These are phyloP conservation scores for Blastomyces parvus DNA, from an alignment of 2,329 filamentous ascomycete genomes.

Conservation along the genomic window DNA sequence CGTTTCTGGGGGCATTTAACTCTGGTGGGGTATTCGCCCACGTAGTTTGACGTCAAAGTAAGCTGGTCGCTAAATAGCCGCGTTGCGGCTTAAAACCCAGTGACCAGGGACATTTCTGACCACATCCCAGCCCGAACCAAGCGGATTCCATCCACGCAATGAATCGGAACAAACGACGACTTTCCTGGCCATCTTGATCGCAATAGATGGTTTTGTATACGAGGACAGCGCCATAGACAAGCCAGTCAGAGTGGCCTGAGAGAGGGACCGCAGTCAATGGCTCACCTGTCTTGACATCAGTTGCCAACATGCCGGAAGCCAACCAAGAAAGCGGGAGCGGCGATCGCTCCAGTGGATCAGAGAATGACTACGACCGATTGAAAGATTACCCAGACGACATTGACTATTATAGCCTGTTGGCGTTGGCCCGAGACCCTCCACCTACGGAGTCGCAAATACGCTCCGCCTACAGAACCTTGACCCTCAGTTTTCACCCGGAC, in stretches of 20 bases:
- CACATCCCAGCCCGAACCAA: not conserved
- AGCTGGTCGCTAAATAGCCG: too few relatives aligned
- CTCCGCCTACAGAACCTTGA: slow-evolving; percentile 36
- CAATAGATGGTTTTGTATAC: not conserved
- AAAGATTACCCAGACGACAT: slow-evolving; percentile 13
- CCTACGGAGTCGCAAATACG: slow-evolving; percentile 35
- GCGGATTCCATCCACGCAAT: not conserved
- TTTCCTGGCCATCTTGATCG: not conserved
- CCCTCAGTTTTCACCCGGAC: slow-evolving; percentile 38
- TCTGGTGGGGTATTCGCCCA: too few relatives aligned
- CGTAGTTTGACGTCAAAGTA: too few relatives aligned
- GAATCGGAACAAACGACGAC: not conserved
- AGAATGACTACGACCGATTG: slow-evolving; percentile 12
- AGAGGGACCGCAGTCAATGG: not conserved
- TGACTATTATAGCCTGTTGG: slow-evolving; percentile 37
- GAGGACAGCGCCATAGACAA: not conserved
- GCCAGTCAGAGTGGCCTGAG: not conserved
- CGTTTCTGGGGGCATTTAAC: too few relatives aligned
- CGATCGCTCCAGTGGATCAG: not conserved
- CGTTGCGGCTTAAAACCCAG: too few relatives aligned
- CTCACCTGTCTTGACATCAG: not conserved
- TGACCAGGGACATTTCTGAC: not conserved
- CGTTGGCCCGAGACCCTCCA: slow-evolving; percentile 30
- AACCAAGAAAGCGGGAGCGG: not conserved
- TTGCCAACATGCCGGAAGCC: not conserved